A percentile compares a stretch with the other conserved stretches of the same genome.
Evolutionary conservation across 441 rosid species (phyloP).

Genomic region (Erysimum pusillum): DNA sequence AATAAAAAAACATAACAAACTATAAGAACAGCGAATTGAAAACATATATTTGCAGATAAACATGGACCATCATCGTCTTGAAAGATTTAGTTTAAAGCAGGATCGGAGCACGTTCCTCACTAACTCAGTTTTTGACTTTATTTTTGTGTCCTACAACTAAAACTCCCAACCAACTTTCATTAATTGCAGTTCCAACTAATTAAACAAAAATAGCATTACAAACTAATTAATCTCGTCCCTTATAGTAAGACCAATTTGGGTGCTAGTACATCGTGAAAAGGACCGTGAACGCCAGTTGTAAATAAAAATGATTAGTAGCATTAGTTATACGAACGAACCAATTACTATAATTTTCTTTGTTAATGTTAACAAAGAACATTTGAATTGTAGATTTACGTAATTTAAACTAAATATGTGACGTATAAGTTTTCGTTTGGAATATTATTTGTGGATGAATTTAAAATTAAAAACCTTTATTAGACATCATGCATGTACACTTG

Average conservation of each 20-base stretch:
- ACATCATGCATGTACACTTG: conserved; percentile 1
- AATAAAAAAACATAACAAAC: conserved; percentile 3
- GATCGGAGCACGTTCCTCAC: conserved; percentile 49
- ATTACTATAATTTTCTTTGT: conserved; percentile 17
- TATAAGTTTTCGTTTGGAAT: background rate
- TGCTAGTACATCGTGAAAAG: conserved; percentile 16
- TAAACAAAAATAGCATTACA: conserved; percentile 23
- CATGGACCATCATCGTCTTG: conserved; percentile 42
- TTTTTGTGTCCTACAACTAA: conserved; percentile 31
- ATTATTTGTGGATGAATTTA: background rate
- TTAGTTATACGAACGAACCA: background rate
- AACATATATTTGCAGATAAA: conserved; percentile 9
- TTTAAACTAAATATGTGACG: background rate
- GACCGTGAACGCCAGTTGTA: conserved; percentile 25
- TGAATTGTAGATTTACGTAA: conserved; percentile 12
- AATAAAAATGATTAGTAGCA: conserved; percentile 9
- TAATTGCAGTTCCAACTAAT: conserved; percentile 30
- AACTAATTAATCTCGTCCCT: conserved; percentile 16
- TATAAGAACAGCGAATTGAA: background rate
- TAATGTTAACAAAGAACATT: conserved; percentile 6
- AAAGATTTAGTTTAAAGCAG: conserved; percentile 30
- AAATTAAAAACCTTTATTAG: background rate
- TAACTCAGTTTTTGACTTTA: conserved; percentile 39
- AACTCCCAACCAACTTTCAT: conserved; percentile 46
- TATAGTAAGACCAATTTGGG: conserved; percentile 34